Base-by-base conservation (phyloP, 495 filamentous ascomycete species). In the Darksidea phi region DNA sequence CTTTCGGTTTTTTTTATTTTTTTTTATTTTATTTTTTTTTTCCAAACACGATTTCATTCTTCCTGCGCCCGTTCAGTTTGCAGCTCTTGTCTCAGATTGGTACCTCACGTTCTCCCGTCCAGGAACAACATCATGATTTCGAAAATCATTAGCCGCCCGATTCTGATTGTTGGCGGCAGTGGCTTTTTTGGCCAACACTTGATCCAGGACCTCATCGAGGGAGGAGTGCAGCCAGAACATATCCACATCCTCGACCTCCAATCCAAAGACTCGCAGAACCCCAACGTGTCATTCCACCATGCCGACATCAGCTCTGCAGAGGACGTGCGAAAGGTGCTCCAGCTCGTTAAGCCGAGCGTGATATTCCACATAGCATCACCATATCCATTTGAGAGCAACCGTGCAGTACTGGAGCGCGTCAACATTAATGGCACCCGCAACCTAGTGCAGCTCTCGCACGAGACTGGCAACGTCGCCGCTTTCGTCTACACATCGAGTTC, bases 401-500 rank as follows among this genome's bases (percentile, higher is more conserved):
- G 18, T 15, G 17, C 7, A 21, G 5, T 57, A 11, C 26, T 48
- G 12, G 41, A 57, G n/a, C 51, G 23, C 18, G 42, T 50, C 45
- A 57, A 57, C 45, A 50, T 48, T 18, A 21, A 20, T 17, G 54
- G 54, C 15, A 57, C 54, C 5, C 54, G 54, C 15, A 57, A 57
- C 24, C 54, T 57, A 7, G 43, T 57, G 45, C 15, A 57, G 26
- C 5, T 6, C 38, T 17, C 41, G 8, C 38, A 57, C 17, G 6
- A 57, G 52, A 42, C 25, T 8, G 54, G 54, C 8, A 23, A 8
- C 12, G 54, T 48, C 45, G 43, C 51, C 12, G 54, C 43, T 17
- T 57, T 48, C 54, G n/a, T 57, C 11, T 57, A 57, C 43, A 57
- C 54, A 10, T 57, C 42, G 7, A 57, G 54, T 23, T 48, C 45